Evolutionary conservation across 495 filamentous ascomycete species (phyloP), one percentile per base, ranked within the genome.

Genomic region (Penicillium paradoxum): DNA sequence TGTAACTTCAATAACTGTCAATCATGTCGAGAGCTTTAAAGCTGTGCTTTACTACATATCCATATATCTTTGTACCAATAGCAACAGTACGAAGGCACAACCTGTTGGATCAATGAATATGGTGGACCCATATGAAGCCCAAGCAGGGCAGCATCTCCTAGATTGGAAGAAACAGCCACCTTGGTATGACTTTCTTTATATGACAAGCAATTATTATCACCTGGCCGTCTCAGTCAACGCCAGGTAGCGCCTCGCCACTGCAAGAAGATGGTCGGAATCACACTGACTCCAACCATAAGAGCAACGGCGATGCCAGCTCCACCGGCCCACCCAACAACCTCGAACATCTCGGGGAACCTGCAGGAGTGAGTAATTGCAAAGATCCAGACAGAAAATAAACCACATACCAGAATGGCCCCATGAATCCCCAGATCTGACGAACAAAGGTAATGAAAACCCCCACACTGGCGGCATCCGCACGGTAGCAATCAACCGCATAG

Each of bases 391-490:
- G 22, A 4, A 4, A 10, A 8, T 21, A 19, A 4, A 45, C 10
- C 29, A 55, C 62, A 27, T 63, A 79, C 77, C 77, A 83, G 51
- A 83, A 83, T 1, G 77, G 77, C 2, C 79, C 80, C 60, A 82
- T 78, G 55, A 83, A 83, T 0, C 78, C 79, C 78, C 78, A 83
- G 3, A 66, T 73, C 52, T 77, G 73, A 24, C 79, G 64, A 18
- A 81, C 70, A 55, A 83, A 75, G 0, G 70, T 81, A 42, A 83
- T 76, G 47, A 81, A 81, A 4, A 83, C 79, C 27, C 80, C 80
- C 3, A 82, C 72, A 56, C 73, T 75, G 0, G 69, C 73, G 2
- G 77, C 66, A 32, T 80, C 74, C 21, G 74, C 64, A 0, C 60
- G 74, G 46, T 80, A 71, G 45, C 73, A 78, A 51, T 82, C 80